Conservation (phyloP, 192 early-diverging fungal species). For the Rhizoclosmatium globosum region DNA sequence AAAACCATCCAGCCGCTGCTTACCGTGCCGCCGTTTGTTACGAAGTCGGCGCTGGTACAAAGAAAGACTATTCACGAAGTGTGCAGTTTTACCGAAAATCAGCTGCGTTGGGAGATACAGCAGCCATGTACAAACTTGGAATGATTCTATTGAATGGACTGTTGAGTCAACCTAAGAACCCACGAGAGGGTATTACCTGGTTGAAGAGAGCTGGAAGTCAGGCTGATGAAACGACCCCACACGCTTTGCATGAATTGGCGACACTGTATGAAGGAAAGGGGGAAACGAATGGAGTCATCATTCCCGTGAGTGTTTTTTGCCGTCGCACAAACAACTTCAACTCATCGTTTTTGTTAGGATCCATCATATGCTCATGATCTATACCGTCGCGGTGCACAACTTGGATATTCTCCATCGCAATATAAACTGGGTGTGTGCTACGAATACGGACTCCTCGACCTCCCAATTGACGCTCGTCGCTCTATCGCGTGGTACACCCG, state of each 20-base stretch:
- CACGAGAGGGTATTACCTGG: constrained; percentile 93
- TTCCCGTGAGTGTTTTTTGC: constrained; percentile 46
- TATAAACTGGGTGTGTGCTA: constrained; percentile 91
- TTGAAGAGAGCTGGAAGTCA: constrained; percentile 90
- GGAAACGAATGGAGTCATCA: constrained; percentile 47
- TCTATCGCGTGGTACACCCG: constrained; percentile 97
- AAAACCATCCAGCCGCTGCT: constrained; percentile 88
- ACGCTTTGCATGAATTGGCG: constrained; percentile 93
- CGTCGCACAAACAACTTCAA: background rate
- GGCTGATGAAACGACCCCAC: constrained; percentile 90
- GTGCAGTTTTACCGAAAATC: constrained; percentile 95
- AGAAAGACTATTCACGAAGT: constrained; percentile 79
- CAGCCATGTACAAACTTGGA: constrained; percentile 98
- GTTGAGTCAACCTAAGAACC: constrained; percentile 77
- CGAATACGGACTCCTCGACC: constrained; percentile 92
- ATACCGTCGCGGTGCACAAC: constrained; percentile 90
- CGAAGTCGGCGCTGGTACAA: constrained; percentile 94
- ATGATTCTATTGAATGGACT: constrained; percentile 89
- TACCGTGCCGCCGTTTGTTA: constrained; percentile 97
- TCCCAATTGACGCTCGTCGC: constrained; percentile 84
- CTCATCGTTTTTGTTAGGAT: constrained; percentile 60
- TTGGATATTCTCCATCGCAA: constrained; percentile 93
- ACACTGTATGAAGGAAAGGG: constrained; percentile 81
- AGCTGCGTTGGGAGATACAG: constrained; percentile 86
- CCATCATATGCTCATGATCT: constrained; percentile 89